Conservation (phyloP, 495 filamentous ascomycete genomes). For the Zalerion maritima region DNA sequence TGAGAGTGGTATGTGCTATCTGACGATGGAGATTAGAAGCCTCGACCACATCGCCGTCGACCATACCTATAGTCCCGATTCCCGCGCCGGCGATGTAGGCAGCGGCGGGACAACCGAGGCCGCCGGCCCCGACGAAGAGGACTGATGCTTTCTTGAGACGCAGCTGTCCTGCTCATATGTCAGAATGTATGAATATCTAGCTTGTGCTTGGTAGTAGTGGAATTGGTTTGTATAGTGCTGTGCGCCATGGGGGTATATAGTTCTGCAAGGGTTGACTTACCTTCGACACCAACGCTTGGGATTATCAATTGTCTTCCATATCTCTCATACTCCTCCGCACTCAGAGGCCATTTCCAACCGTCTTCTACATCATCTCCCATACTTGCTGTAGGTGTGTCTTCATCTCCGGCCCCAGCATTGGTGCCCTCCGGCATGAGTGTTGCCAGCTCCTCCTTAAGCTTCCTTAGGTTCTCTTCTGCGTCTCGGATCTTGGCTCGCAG, state of each 20-base stretch:
- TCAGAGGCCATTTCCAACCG: constrained; percentile 44
- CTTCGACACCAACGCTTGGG: constrained; percentile 65
- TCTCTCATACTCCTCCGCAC: constrained; percentile 55
- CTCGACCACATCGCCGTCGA: constrained; percentile 82
- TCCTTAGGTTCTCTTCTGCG: constrained; percentile 18
- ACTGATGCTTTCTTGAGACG: constrained; percentile 54
- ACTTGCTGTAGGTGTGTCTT: background rate
- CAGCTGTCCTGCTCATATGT: constrained; percentile 50
- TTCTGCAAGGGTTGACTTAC: constrained; percentile 21
- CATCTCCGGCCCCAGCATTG: constrained; percentile 3
- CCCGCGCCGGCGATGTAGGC: constrained; percentile 82
- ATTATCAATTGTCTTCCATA: constrained; percentile 93
- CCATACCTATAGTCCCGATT: constrained; percentile 65
- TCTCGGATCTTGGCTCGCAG: constrained; percentile 18
- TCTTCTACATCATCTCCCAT: constrained; percentile 1
- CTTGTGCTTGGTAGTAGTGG: no score
- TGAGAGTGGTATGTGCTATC: constrained; percentile 56
- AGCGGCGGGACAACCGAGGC: constrained; percentile 82
- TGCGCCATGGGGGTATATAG: background rate
- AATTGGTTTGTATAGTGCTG: background rate
- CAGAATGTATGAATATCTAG: constrained; percentile 5
- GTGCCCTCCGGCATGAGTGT: background rate
- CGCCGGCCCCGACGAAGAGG: constrained; percentile 82
- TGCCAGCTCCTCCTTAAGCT: constrained; percentile 12
- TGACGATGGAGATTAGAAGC: constrained; percentile 87